phyloP scores from a whole-genome alignment of 768 basidiomycete genomes.

The Lyophyllum semitale region DNA sequence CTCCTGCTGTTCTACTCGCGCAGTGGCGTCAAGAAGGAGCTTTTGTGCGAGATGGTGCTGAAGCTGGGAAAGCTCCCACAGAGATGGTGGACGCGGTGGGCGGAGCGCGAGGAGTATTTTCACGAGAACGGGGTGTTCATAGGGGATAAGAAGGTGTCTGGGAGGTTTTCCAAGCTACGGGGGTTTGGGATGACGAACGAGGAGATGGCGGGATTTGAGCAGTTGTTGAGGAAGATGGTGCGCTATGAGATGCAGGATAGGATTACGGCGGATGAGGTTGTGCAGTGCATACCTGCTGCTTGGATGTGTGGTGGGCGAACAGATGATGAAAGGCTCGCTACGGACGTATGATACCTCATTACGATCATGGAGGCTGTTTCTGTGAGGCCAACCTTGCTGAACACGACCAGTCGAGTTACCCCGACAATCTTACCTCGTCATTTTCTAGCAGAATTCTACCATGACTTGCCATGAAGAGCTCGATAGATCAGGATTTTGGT shows the following conservation, averaged over 20 bases:
- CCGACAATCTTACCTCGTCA: too few species aligned
- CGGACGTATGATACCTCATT: too few species aligned
- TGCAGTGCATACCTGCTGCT: conserved; percentile 6
- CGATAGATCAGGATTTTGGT: too few species aligned
- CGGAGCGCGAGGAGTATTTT: conserved; percentile 8
- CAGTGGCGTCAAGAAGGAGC: conserved; percentile 1
- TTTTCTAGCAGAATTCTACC: too few species aligned
- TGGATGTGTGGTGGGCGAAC: conserved; percentile 2
- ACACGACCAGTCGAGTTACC: too few species aligned
- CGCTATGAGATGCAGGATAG: conserved; percentile 14
- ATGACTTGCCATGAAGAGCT: too few species aligned
- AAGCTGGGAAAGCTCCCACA: conserved; percentile 11
- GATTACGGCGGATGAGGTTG: conserved; percentile 12
- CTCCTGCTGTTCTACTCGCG: background rate
- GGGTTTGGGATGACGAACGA: background rate
- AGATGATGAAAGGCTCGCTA: background rate
- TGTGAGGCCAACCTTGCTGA: too few species aligned
- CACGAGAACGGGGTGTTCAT: conserved; percentile 10
- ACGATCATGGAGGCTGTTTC: too few species aligned
- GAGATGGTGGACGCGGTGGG: conserved; percentile 12
- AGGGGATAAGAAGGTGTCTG: background rate
- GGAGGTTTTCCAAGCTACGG: too few species aligned
- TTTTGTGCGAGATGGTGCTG: conserved; percentile 13
- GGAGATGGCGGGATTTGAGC: conserved; percentile 1
- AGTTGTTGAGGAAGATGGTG: conserved; percentile 12